Percentiles rank a stretch among this genome's conserved stretches.
phyloP scores from a whole-genome alignment of 2,329 filamentous ascomycete genomes.

The Stylonectria norvegica region DNA sequence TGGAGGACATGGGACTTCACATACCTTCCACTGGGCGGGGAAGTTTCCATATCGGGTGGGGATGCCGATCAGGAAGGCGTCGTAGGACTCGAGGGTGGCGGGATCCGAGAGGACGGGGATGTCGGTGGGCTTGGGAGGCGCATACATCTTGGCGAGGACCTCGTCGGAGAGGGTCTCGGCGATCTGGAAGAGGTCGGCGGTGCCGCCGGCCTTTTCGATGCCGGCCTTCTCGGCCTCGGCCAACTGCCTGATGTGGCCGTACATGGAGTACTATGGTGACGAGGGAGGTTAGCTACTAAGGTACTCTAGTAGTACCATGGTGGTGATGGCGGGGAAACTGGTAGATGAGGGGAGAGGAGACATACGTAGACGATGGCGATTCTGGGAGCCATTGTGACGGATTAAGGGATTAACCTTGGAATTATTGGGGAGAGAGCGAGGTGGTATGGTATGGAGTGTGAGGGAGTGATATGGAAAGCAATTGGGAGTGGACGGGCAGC shows the following conservation, averaged over 20 bases:
- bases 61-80: conserved; percentile 89
- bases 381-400: conserved; percentile 75
- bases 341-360: conserved; percentile 24
- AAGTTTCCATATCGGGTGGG: conserved; percentile 97
- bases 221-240: conserved; percentile 90
- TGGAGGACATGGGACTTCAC: too few relatives aligned
- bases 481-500: neutral
- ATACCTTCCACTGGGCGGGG: conserved; percentile 85
- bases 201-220: conserved; percentile 81
- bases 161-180: conserved; percentile 82
- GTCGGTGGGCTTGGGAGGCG: conserved; percentile 68
- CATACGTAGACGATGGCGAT: conserved; percentile 86
- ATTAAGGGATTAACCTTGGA: conserved; percentile 8
- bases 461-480: conserved; percentile 4
- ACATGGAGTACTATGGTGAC: conserved; percentile 76
- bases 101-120: conserved; percentile 62
- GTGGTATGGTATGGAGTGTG: conserved; percentile 7
- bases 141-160: conserved; percentile 86
- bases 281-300: conserved; percentile 10
- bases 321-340: conserved; percentile 2
- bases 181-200: conserved; percentile 81
- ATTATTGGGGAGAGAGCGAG: too few relatives aligned
- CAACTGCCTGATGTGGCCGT: conserved; percentile 81
- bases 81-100: conserved; percentile 65
- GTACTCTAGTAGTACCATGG: neutral